Conservation (phyloP, 176 grass and related monocot species). For the Chrysopogon serrulatus region DNA sequence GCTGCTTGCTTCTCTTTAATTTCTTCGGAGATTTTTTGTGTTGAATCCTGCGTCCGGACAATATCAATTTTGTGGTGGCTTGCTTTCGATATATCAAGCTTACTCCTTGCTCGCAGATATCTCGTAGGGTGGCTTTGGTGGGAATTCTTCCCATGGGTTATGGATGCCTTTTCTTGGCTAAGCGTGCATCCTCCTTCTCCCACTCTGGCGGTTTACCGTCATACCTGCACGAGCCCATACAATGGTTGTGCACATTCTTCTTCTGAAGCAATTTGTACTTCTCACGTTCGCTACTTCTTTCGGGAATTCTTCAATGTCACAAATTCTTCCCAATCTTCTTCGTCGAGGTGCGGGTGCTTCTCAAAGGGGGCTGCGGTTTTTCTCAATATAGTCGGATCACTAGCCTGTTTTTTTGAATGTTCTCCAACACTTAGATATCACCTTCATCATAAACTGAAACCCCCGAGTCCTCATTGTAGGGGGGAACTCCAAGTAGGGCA, state of each 20-base stretch:
- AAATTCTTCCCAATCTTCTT: not conserved
- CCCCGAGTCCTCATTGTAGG: not conserved
- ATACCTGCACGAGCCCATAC: not conserved
- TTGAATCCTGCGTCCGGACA: not conserved
- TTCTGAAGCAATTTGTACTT: not conserved
- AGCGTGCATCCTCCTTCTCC: not conserved
- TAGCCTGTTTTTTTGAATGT: not conserved
- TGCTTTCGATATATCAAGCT: not conserved
- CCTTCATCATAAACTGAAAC: not conserved
- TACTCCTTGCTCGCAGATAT: not conserved
- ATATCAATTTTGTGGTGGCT: not conserved
- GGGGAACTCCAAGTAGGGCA: not conserved
- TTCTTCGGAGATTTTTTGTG: not conserved
- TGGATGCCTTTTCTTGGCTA: not conserved
- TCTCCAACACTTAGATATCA: not conserved
- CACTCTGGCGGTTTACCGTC: too few species aligned
- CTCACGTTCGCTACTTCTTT: not conserved
- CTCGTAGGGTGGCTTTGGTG: not conserved
- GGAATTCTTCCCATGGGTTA: not conserved
- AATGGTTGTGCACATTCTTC: not conserved
- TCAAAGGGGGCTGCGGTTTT: not conserved
- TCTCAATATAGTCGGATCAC: not conserved
- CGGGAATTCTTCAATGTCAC: not conserved
- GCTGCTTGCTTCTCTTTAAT: not conserved
- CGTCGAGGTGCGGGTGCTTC: not conserved